phyloP scores from a whole-genome alignment of 2,329 filamentous ascomycete genomes.

The Apiospora sp. region DNA sequence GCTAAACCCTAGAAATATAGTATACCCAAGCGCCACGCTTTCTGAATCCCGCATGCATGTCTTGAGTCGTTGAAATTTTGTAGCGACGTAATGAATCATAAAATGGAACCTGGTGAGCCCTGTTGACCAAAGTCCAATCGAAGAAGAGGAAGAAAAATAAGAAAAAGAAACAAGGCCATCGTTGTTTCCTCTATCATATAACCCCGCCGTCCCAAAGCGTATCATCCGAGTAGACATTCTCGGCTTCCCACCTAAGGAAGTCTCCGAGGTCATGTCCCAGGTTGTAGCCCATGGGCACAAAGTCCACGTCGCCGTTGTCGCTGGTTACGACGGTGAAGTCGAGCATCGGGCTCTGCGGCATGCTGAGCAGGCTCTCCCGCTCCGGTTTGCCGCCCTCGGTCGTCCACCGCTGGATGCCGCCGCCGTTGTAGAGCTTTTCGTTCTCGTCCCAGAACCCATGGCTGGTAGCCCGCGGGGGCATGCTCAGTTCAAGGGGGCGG shows the following conservation, averaged over 20 bases:
- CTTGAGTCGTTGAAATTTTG: neutral
- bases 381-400: constrained; percentile 40
- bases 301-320: constrained; percentile 49
- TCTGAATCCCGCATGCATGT: neutral
- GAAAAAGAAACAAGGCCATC: neutral
- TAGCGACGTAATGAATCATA: neutral
- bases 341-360: constrained; percentile 61
- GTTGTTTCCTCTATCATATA: constrained; percentile 22
- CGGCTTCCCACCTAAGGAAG: constrained; percentile 64
- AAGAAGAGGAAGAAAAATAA: neutral
- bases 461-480: constrained; percentile 23
- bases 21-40: constrained; percentile 20
- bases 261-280: constrained; percentile 66
- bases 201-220: constrained; percentile 25
- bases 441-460: constrained; percentile 26
- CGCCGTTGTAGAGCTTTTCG: constrained; percentile 32
- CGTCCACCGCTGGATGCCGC: constrained; percentile 42
- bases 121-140: constrained; percentile 8
- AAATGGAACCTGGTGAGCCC: neutral
- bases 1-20: neutral
- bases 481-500: constrained; percentile 23
- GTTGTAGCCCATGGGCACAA: constrained; percentile 68
- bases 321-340: constrained; percentile 52
- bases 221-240: constrained; percentile 51
- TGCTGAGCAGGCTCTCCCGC: constrained; percentile 49